Percentiles rank a stretch among this genome's conserved stretches.
Evolutionary conservation across 148 eudicot genomes (phyloP).

Genomic region (Mesembryanthemum crystallinum): DNA sequence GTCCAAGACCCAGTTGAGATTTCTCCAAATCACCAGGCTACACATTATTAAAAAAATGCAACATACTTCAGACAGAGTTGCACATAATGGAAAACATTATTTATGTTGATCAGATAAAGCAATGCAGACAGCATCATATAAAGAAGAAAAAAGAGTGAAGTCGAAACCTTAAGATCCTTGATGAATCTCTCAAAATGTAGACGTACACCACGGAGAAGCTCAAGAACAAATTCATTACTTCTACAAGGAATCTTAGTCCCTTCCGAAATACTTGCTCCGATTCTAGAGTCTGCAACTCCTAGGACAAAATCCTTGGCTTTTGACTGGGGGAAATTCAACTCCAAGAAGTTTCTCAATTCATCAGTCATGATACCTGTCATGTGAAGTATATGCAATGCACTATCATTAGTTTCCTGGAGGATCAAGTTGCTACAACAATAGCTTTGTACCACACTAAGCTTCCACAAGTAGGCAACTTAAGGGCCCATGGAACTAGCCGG

Average conservation of each 20-base stretch:
- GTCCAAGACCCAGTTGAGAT: slow-evolving; percentile 90
- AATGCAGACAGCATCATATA: background rate
- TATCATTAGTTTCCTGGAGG: background rate
- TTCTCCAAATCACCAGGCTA: slow-evolving; percentile 96
- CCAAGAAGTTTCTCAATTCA: slow-evolving; percentile 74
- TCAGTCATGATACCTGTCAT: slow-evolving; percentile 82
- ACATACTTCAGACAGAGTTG: background rate
- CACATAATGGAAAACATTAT: background rate
- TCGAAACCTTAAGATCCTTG: slow-evolving; percentile 76
- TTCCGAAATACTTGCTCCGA: slow-evolving; percentile 76
- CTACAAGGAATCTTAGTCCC: slow-evolving; percentile 77
- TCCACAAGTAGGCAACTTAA: too few species aligned
- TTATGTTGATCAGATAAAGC: too few species aligned
- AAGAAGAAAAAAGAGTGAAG: background rate
- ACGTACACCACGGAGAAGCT: slow-evolving; percentile 95
- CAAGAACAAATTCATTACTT: slow-evolving; percentile 77
- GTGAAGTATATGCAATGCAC: background rate
- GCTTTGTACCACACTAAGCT: background rate
- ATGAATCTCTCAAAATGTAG: slow-evolving; percentile 73
- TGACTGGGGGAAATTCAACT: slow-evolving; percentile 55
- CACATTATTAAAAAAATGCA: slow-evolving; percentile 9
- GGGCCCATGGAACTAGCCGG: too few species aligned
- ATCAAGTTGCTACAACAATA: background rate
- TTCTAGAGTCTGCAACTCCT: slow-evolving; percentile 80
- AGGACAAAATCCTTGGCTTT: slow-evolving; percentile 66